Evolutionary conservation across 257 asterid species (phyloP), one percentile per base, ranked within the genome.

Genomic region (Mitragyna speciosa): DNA sequence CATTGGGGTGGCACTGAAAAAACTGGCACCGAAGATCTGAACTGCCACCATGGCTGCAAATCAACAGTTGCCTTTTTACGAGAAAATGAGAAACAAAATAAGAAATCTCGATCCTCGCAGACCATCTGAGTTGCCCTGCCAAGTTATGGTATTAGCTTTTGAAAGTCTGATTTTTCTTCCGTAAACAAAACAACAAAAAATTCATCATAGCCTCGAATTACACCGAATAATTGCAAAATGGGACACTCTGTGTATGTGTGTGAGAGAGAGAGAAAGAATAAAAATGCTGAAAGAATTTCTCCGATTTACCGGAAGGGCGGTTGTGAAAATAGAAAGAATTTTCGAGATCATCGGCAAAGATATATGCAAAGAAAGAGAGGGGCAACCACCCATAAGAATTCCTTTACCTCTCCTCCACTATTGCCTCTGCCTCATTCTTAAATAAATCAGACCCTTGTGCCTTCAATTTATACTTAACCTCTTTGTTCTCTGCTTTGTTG

Each of bases 301-400:
- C 52, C 12, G 58, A 22, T 78, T 33, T 39, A 1, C 78, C 6
- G 4, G 5, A 74, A 67, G 76, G 81, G 54, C 48, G 67, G 49
- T 63, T 63, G 19, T 43, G 68, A 52, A 65, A 48, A 28, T 67
- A 16, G 24, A 41, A 61, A n/a, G 0, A 8, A 8, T 31, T 79
- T 51, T 30, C 51, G 80, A 70, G 80, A 80, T 76, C 86, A 83
- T 83, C 66, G 77, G 86, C 84, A 11, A 68, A 64, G 24, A 17
- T 48, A 17, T 48, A 12, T 19, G 67, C 72, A 61, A 19, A 43
- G 48, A 56, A 20, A 61, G 76, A 84, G 72, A 70, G 78, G 63
- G 80, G 80, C 81, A 84, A 78, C 84, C 54, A 52, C 83, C 78
- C 80, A 58, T 26, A 19, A 6, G 39, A 64, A 77, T 74, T 12